Evolutionary conservation across 2,329 filamentous ascomycete genomes (phyloP), one percentile per base, ranked within the genome.

Genomic region (Arachnopeziza araneosa): DNA sequence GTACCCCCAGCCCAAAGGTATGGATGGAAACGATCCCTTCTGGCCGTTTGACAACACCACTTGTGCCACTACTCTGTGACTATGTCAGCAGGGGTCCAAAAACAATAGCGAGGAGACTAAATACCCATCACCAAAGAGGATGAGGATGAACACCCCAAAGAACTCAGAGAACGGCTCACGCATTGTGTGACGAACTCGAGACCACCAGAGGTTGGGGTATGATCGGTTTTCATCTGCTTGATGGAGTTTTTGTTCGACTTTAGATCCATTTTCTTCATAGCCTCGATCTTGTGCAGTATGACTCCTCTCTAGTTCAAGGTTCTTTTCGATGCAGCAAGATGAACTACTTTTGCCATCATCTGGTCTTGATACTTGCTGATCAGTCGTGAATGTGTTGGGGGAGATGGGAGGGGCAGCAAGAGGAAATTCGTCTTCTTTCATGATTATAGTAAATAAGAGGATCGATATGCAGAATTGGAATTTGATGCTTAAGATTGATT

Each of bases 81-180:
- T 30, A 26, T 9, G 48, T 67, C 59, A 65, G 57, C 24, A 23
- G n/a, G 53, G 23, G 10, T 50, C 9, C 2, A 26, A 21, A 48
- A 32, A 17, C 10, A 9, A 52, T 12, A 19, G 3, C 8, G 21
- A 12, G 19, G 48, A 44, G 23, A 8, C n/a, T 8, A 51, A 7
- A 52, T 61, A 84, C 32, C 86, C 87, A 62, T 90, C 84, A 8
- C 88, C 88, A 67, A 90, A 90, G 50, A 90, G 74, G 63, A 90
- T 77, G 58, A 90, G 70, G 58, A 88, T 81, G 76, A 90, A 86
- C 21, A 84, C 86, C 14, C 86, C 86, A 58, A 87, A 81, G 74
- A 89, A 89, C 65, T 90, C 87, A 0, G 84, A 83, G 61, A 89
- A 83, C 0, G 69, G 68, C 22, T 71, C 69, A 24, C 66, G 60